Evolutionary conservation across 2,329 filamentous ascomycete genomes (phyloP).

Genomic region (Incumbomyces delicatus): DNA sequence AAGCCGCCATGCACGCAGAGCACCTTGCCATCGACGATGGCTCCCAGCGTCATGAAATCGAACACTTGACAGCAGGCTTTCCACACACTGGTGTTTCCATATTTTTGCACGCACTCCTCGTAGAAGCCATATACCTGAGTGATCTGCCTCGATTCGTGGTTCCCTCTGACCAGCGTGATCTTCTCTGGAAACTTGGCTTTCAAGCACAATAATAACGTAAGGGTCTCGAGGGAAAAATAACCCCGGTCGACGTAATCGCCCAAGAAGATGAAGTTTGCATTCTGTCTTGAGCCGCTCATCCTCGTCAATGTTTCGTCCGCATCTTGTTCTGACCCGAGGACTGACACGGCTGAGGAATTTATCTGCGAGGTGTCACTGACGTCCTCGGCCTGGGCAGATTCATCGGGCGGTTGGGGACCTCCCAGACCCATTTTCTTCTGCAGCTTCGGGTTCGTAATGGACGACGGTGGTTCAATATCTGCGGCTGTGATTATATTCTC

Average conservation of each 20-base stretch:
- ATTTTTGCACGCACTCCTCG: constrained; percentile 67
- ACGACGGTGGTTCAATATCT: constrained; percentile 81
- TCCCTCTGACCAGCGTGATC: constrained; percentile 63
- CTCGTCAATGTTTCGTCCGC: constrained; percentile 31
- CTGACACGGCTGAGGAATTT: constrained; percentile 35
- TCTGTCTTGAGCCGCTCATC: constrained; percentile 34
- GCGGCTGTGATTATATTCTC: constrained; percentile 75
- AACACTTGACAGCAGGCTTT: constrained; percentile 72
- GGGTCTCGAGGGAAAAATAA: constrained; percentile 64
- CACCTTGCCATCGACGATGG: constrained; percentile 64
- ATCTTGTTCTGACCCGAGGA: constrained; percentile 26
- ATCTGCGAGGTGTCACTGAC: constrained; percentile 36
- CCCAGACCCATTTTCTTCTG: constrained; percentile 67
- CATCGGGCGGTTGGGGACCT: constrained; percentile 17
- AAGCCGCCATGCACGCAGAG: constrained; percentile 64
- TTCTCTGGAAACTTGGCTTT: constrained; percentile 54
- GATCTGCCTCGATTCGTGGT: constrained; percentile 68
- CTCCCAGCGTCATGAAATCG: constrained; percentile 64
- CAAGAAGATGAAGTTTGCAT: constrained; percentile 62
- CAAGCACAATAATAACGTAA: constrained; percentile 48
- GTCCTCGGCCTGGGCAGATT: constrained; percentile 15
- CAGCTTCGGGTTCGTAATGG: constrained; percentile 78
- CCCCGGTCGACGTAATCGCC: constrained; percentile 67
- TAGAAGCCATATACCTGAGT: constrained; percentile 73
- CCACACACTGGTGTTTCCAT: constrained; percentile 69